Evolutionary conservation across 495 filamentous ascomycete genomes (phyloP), one percentile per base, ranked within the genome.

Genomic region (Lophium mytilinum): DNA sequence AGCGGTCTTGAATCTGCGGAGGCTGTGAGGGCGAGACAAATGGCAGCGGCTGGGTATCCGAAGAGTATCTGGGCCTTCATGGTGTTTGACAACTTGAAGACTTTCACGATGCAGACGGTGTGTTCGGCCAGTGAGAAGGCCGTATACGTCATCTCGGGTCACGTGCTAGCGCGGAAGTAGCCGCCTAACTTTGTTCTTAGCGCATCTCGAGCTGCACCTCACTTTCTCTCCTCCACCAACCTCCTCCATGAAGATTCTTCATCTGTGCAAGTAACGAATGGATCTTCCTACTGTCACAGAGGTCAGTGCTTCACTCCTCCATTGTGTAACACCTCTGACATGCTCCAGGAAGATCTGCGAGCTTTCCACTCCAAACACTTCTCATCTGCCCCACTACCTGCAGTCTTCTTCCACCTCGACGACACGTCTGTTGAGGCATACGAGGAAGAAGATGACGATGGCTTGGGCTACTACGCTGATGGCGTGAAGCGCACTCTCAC

Each of bases 401-500:
- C 53, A 76, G 78, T 60, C 63, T 83, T 54, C 39, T 14, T 66
- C 42, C 30, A 11, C 37, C 36, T 19, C 19, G 42, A 42, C n/a
- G 33, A 57, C 30, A n/a, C 48, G 10, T 30, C 14, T n/a, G 14
- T 24, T 8, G 21, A 52, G 7, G 58, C 69, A 3, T 57, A 69
- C 37, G 51, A 63, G 12, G 62, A 76, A 15, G 55, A 70, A 4
- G 78, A 85, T 17, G 83, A 88, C 14, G 86, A 93, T 61, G 85
- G 75, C 8, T 78, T 96, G 11, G 94, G 91, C 19, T 93, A 90
- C 70, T 98, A 96, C 66, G 74, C 79, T 6, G 91, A 97, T 61
- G 92, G 94, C 12, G 81, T 83, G 52, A 95, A 95, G 68, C 84
- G 94, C 6, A 96, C 90, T 7, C 74, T 98, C 50, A 97, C 94